These are phyloP conservation scores for Candida dubliniensis DNA, from an alignment of 1,139 yeast species.

Conservation along the genomic window DNA sequence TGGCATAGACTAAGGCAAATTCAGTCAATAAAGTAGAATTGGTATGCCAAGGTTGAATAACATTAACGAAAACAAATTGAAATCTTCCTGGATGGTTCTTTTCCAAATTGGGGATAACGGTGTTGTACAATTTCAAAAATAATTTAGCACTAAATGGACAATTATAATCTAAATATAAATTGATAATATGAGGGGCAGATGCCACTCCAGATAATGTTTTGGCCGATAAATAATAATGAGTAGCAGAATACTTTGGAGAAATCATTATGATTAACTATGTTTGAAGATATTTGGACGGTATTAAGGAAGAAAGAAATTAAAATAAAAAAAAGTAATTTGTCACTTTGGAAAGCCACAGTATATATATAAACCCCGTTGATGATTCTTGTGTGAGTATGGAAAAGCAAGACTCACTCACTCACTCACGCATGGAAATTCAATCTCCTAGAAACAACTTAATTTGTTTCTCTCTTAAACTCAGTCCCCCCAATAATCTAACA, in stretches of 20 bases:
- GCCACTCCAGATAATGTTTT: constrained; percentile 21
- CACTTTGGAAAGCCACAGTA: too few relatives aligned
- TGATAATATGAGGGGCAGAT: constrained; percentile 34
- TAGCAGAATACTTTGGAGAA: constrained; percentile 42
- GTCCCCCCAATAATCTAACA: too few relatives aligned
- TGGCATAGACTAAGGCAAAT: constrained; percentile 68
- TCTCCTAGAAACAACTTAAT: too few relatives aligned
- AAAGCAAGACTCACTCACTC: too few relatives aligned
- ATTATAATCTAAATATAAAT: constrained; percentile 71
- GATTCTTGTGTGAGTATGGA: too few relatives aligned
- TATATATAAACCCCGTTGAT: too few relatives aligned
- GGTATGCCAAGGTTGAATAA: constrained; percentile 87
- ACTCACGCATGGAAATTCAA: too few relatives aligned
- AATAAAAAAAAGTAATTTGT: too few relatives aligned
- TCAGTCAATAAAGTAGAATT: constrained; percentile 68
- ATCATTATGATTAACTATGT: constrained; percentile 31
- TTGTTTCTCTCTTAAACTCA: too few relatives aligned
- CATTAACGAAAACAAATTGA: constrained; percentile 62
- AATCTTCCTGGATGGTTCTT: constrained; percentile 49
- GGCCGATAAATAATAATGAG: constrained; percentile 35
- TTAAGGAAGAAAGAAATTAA: too few relatives aligned
- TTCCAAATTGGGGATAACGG: constrained; percentile 55
- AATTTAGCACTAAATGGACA: constrained; percentile 75
- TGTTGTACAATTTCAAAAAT: constrained; percentile 53
- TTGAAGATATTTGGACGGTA: too few relatives aligned